phyloP scores from a whole-genome alignment of 257 asterid species.

The Solanum paucissectum region DNA sequence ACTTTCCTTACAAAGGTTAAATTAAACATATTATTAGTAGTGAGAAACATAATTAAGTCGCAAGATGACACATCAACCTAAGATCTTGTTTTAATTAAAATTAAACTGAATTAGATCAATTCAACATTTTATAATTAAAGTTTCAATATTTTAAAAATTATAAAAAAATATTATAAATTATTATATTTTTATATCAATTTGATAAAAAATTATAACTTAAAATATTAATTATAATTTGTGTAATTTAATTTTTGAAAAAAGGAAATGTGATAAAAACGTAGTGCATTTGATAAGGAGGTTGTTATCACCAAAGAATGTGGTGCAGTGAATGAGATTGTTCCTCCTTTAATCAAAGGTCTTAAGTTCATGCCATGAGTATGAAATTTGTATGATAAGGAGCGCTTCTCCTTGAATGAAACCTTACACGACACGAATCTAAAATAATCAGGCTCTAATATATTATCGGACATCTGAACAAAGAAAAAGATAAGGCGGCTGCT shows the following conservation, averaged over 20 bases:
- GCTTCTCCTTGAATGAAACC: too few species aligned
- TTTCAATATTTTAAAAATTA: too few species aligned
- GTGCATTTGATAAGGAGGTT: not conserved
- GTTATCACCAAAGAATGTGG: not conserved
- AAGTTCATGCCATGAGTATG: too few species aligned
- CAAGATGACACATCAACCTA: not conserved
- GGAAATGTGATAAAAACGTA: too few species aligned
- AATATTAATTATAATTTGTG: not conserved
- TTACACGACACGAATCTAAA: too few species aligned
- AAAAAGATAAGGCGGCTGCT: not conserved
- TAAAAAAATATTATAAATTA: too few species aligned
- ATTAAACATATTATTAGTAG: not conserved
- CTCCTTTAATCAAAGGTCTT: not conserved
- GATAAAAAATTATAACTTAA: not conserved
- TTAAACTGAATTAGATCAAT: not conserved
- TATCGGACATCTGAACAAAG: accelerated
- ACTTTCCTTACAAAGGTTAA: not conserved
- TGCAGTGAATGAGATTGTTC: not conserved
- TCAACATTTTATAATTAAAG: too few species aligned
- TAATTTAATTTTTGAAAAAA: not conserved
- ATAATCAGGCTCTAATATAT: too few species aligned
- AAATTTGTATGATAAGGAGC: too few species aligned
- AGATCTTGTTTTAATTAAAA: not conserved
- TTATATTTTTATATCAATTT: too few species aligned
- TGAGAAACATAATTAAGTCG: not conserved